Base-by-base conservation (phyloP, 2,329 filamentous ascomycete species). In the Neophaeococcomyces aloes region DNA sequence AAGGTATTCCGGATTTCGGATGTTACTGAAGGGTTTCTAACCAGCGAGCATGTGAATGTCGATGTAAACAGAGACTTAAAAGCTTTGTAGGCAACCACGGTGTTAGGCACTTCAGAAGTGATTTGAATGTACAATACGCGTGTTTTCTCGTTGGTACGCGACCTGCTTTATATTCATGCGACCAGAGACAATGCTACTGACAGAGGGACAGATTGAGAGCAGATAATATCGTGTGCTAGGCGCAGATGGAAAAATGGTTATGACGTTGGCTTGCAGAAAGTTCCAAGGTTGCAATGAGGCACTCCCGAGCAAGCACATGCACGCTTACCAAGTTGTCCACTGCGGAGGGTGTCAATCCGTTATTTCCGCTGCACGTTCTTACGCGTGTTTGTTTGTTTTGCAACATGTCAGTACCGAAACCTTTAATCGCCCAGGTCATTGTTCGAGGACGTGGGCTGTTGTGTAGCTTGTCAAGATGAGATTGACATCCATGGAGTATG, bases 371-470 rank as follows among this genome's bases (percentile, higher is more conserved):
- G 7, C 15, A 14, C 13, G n/a, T 5, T 18, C n/a, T 33, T 18
- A 36, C 35, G 35, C 35, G 35, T 38, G 35, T 38, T 38, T 38
- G 35, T 38, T 38, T 38, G 35, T 38, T 38, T 38, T 38, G 35
- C 35, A 25, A 17, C n/a, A 38, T 19, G 21, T 23, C 35, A 4
- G 25, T 7, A 14, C n/a, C 25, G 21, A 13, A 38, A 10, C n/a
- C n/a, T n/a, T n/a, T n/a, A n/a, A 23, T n/a, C 13, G 21, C 7
- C 21, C n/a, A 19, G 5, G 5, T 13, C 11, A 14, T 13, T 38
- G 14, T 6, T n/a, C 6, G 35, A n/a, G 18, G 11, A 25, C 23
- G 6, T 11, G 3, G 35, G 18, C 35, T 13, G 35, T 19, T 5
- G 8, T 27, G 8, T 14, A 27, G 13, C 17, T 2, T 8, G 19